phyloP scores from a whole-genome alignment of 108 stramenopile species.

The Nitzschia sp. region DNA sequence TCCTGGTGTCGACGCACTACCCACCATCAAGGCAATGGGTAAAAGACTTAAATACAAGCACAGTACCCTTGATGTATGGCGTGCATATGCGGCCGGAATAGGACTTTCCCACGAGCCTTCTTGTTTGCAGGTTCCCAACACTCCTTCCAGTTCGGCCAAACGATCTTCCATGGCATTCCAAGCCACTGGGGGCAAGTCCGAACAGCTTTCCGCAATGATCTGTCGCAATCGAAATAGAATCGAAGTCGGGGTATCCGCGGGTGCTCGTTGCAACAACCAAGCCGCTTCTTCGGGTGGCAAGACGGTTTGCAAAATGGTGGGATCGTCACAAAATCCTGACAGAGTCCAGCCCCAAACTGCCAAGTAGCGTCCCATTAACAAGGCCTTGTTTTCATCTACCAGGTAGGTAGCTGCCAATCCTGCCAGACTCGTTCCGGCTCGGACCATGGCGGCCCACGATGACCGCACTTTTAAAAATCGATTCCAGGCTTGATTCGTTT shows the following conservation, averaged over 20 bases:
- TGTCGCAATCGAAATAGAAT: slow-evolving; percentile 31
- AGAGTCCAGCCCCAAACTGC: slow-evolving; percentile 39
- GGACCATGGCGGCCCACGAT: slow-evolving; percentile 23
- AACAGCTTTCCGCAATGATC: slow-evolving; percentile 6
- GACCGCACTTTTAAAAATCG: slow-evolving; percentile 34
- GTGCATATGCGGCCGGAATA: slow-evolving; percentile 54
- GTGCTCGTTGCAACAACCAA: slow-evolving; percentile 27
- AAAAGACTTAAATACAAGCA: slow-evolving; percentile 38
- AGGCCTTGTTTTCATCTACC: slow-evolving; percentile 8
- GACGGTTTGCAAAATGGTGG: slow-evolving; percentile 17
- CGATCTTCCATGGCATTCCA: slow-evolving; percentile 26
- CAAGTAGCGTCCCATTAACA: slow-evolving; percentile 39
- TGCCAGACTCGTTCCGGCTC: slow-evolving; percentile 12
- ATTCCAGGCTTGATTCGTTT: slow-evolving; percentile 38
- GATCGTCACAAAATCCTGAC: slow-evolving; percentile 35
- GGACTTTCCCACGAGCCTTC: slow-evolving; percentile 43
- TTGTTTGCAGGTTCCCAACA: slow-evolving; percentile 33
- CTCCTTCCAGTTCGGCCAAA: slow-evolving; percentile 31
- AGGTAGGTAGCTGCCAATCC: slow-evolving; percentile 35
- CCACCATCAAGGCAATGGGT: slow-evolving; percentile 40
- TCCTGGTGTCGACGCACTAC: background rate
- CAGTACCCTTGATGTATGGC: slow-evolving; percentile 47
- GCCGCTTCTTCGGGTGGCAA: slow-evolving; percentile 29
- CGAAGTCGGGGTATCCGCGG: slow-evolving; percentile 14
- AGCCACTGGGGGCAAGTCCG: slow-evolving; percentile 22